Evolutionary conservation across 208 protist genomes (phyloP).

Genomic region (Strigomonas galati): DNA sequence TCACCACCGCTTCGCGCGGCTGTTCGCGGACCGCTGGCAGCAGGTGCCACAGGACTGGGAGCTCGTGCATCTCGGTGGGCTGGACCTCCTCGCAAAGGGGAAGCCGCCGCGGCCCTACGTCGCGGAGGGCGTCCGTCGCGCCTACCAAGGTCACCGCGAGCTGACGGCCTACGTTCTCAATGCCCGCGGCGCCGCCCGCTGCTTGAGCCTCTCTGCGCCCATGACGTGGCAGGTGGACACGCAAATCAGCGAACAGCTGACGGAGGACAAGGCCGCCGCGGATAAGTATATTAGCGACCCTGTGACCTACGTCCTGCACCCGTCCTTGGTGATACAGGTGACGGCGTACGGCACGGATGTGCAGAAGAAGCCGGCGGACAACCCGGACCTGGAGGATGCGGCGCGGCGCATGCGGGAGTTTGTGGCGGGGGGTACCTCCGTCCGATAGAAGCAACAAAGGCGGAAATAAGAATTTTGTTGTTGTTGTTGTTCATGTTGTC

Average conservation of each 20-base stretch:
- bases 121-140: constrained; percentile 68
- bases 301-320: constrained; percentile 88
- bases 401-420: constrained; percentile 88
- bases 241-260: constrained; percentile 70
- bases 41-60: constrained; percentile 82
- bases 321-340: constrained; percentile 84
- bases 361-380: constrained; percentile 73
- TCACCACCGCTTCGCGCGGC: constrained; percentile 61
- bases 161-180: constrained; percentile 88
- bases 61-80: constrained; percentile 84
- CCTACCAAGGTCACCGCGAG: constrained; percentile 87
- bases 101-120: constrained; percentile 86
- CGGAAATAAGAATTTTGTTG: too few species aligned
- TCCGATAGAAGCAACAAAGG: constrained; percentile 48
- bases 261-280: constrained; percentile 48
- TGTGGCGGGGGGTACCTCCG: constrained; percentile 77
- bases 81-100: constrained; percentile 73
- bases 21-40: constrained; percentile 49
- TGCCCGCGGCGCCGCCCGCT: constrained; percentile 58
- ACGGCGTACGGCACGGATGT: constrained; percentile 87
- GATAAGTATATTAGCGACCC: constrained; percentile 86
- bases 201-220: constrained; percentile 70
- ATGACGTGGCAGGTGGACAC: constrained; percentile 93
- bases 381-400: constrained; percentile 78
- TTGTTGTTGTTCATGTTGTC: too few species aligned